Conservation (phyloP, 306 rosid genomes). For the Ziziphus jujuba region DNA sequence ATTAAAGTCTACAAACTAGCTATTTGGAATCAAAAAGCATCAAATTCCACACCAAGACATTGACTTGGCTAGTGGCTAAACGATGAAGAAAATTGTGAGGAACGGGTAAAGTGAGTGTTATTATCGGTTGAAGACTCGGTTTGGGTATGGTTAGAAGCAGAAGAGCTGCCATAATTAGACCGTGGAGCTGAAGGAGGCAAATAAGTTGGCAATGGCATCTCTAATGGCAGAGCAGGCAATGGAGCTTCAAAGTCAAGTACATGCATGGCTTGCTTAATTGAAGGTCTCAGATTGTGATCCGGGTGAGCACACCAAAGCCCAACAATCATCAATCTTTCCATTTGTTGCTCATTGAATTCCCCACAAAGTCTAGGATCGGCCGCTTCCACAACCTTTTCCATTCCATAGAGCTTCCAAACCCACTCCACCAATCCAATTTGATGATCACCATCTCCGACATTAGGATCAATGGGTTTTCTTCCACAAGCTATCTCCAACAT, state of each 20-base stretch:
- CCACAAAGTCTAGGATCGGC: conserved; percentile 10
- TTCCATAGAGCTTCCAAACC: conserved; percentile 24
- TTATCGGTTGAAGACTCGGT: too few relatives aligned
- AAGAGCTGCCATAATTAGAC: too few relatives aligned
- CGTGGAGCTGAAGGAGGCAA: too few relatives aligned
- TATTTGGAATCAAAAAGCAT: too few relatives aligned
- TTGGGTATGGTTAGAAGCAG: too few relatives aligned
- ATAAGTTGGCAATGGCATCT: background rate
- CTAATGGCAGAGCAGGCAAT: conserved; percentile 20
- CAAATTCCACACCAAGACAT: too few relatives aligned
- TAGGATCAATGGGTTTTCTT: background rate
- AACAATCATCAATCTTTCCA: conserved; percentile 31
- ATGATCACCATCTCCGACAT: background rate
- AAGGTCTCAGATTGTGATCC: too few relatives aligned
- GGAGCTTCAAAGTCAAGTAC: conserved; percentile 26
- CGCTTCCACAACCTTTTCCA: conserved; percentile 20
- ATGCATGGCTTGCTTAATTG: conserved; percentile 32
- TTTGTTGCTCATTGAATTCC: conserved; percentile 12
- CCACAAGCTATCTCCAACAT: conserved; percentile 4
- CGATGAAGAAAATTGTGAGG: too few relatives aligned
- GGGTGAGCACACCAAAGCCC: too few relatives aligned
- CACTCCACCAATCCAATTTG: background rate
- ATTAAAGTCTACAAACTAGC: too few relatives aligned
- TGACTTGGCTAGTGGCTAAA: too few relatives aligned
- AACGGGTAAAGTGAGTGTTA: too few relatives aligned